phyloP scores from a whole-genome alignment of 306 rosid genomes.

The Malus domestica region ASM211411v1 NC_041792.1:25818407-25818906 shows the following conservation, averaged over 20 bases:
- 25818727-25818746: conserved; percentile 86
- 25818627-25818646: conserved; percentile 90
- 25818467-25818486: too few relatives aligned
- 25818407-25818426: conserved; percentile 31
- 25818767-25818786: conserved; percentile 74
- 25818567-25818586: conserved; percentile 64
- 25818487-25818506: background rate
- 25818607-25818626: conserved; percentile 73
- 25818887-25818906: conserved; percentile 67
- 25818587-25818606: conserved; percentile 80
- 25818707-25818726: conserved; percentile 77
- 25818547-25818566: conserved; percentile 95
- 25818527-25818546: conserved; percentile 57
- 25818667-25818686: conserved; percentile 91
- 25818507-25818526: conserved; percentile 6
- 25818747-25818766: conserved; percentile 99
- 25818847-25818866: conserved; percentile 12
- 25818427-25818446: background rate
- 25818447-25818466: conserved; percentile 6
- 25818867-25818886: conserved; percentile 93
- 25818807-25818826: conserved; percentile 83
- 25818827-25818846: conserved; percentile 67
- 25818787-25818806: conserved; percentile 64
- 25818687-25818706: conserved; percentile 86
- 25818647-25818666: conserved; percentile 98